These are phyloP conservation scores for Macadamia integrifolia DNA, from an alignment of 164 flowering plant genomes.

Conservation along the genomic window DNA sequence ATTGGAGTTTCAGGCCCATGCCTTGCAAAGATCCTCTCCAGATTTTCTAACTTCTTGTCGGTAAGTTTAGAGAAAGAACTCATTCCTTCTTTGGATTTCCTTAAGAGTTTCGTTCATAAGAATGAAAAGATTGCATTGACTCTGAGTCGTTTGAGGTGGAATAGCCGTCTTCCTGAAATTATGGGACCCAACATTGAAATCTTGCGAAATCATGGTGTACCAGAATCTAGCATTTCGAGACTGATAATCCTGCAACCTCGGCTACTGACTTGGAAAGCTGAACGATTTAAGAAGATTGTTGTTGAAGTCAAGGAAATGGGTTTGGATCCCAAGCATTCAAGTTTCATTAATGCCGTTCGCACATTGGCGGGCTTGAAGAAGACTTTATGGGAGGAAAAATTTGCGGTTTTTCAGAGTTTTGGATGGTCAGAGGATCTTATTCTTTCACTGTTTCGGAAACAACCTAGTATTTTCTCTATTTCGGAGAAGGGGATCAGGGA, in stretches of 20 bases:
- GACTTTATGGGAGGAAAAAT: too few species aligned
- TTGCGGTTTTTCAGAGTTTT: too few species aligned
- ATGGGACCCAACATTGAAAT: not conserved
- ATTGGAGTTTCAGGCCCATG: not conserved
- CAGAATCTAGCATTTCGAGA: not conserved
- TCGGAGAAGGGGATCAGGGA: too few species aligned
- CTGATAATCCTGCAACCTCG: not conserved
- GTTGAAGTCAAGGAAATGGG: constrained; percentile 1
- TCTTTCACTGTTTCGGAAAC: too few species aligned
- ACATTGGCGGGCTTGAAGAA: too few species aligned
- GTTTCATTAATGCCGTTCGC: too few species aligned
- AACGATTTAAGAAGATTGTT: not conserved
- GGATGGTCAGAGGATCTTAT: too few species aligned
- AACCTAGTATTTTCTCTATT: too few species aligned
- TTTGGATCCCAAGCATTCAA: too few species aligned
- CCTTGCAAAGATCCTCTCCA: not conserved
- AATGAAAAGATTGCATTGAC: not conserved
- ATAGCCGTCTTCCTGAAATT: too few species aligned
- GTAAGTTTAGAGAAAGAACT: not conserved
- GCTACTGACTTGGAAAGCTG: not conserved
- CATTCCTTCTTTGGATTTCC: not conserved
- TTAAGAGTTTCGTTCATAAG: not conserved
- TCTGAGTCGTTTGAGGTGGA: not conserved
- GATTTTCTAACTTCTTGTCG: not conserved
- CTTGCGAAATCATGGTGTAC: not conserved